Conservation (phyloP, 345 rosid species). For the Murraya koenigii region DNA sequence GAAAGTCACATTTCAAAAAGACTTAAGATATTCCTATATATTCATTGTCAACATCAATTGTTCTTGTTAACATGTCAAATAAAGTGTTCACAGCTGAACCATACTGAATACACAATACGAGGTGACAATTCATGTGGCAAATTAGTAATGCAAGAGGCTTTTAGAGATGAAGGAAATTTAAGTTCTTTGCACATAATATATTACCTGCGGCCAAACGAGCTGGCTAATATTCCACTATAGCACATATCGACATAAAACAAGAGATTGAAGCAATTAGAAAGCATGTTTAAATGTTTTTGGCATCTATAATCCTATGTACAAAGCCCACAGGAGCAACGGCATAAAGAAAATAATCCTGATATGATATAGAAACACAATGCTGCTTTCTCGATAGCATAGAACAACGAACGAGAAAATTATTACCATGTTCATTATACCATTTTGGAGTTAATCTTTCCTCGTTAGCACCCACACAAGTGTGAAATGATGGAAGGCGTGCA, state of each 20-base stretch:
- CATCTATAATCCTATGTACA: not conserved
- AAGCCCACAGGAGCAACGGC: not conserved
- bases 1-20: not conserved
- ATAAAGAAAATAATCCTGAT: not conserved
- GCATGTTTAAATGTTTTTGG: not conserved
- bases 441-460: conserved; percentile 87
- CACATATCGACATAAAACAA: not conserved
- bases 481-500: conserved; percentile 92
- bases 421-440: conserved; percentile 96
- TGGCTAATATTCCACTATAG: not conserved
- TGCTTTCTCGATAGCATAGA: not conserved
- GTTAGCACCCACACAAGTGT: conserved; percentile 91
- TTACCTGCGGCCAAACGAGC: not conserved
- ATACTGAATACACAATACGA: not conserved
- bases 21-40: not conserved
- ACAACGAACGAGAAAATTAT: conserved; percentile 3
- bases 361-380: not conserved
- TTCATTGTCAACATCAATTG: not conserved
- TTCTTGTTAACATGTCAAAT: not conserved
- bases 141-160: not conserved
- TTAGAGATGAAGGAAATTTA: not conserved
- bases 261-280: not conserved
- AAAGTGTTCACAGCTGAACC: not conserved
- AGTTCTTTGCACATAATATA: not conserved
- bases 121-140: not conserved